Percentiles rank a stretch among this genome's conserved stretches.
Evolutionary conservation across 78 protist species (phyloP).

Genomic region (Protostelium mycophagum): DNA sequence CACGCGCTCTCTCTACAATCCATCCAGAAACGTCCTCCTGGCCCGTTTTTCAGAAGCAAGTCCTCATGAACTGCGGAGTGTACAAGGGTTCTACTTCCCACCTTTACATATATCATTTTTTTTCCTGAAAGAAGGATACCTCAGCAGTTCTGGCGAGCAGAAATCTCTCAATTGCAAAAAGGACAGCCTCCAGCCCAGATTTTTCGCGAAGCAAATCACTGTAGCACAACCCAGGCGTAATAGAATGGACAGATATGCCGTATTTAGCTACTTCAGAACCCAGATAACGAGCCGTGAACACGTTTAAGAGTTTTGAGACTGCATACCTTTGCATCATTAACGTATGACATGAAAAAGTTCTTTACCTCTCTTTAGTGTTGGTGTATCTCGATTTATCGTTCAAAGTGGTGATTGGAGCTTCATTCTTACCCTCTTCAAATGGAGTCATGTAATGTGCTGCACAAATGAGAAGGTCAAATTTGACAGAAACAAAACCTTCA

Average conservation of each 20-base stretch:
- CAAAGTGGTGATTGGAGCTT: not conserved
- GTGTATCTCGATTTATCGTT: not conserved
- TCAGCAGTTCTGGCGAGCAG: too few relatives aligned
- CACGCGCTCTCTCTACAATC: not conserved
- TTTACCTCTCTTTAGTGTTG: not conserved
- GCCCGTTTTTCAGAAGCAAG: not conserved
- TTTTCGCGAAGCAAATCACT: not conserved
- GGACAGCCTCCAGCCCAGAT: too few relatives aligned
- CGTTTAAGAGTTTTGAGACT: not conserved
- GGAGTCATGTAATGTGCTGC: too few relatives aligned
- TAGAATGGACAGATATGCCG: not conserved
- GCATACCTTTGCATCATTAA: not conserved
- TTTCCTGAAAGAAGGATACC: too few relatives aligned
- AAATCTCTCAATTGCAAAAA: too few relatives aligned
- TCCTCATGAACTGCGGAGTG: not conserved
- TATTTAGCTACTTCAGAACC: not conserved
- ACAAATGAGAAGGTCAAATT: too few relatives aligned
- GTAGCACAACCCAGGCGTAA: not conserved
- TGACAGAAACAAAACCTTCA: too few relatives aligned
- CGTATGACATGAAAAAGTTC: too few relatives aligned
- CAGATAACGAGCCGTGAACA: not conserved
- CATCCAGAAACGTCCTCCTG: not conserved
- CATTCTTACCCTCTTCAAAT: too few relatives aligned
- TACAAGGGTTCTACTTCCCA: not conserved
- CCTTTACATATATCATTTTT: too few relatives aligned